phyloP scores from a whole-genome alignment of 345 rosid species.

The Lepidium didymum region DNA sequence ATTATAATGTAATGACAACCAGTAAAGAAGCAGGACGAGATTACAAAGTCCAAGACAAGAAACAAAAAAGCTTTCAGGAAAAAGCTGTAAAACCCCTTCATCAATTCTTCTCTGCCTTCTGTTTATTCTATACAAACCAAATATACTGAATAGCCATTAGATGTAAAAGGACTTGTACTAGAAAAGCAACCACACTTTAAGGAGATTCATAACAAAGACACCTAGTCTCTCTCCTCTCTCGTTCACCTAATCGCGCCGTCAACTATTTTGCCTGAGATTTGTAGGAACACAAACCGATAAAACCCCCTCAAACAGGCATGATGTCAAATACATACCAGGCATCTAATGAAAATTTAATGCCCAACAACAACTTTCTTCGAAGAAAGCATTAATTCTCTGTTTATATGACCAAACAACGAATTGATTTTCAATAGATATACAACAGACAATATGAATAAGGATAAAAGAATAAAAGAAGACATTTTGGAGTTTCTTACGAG shows the following conservation, averaged over 20 bases:
- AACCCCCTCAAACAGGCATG: background rate
- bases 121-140: conserved; percentile 20
- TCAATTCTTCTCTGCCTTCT: conserved; percentile 27
- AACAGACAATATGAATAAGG: background rate
- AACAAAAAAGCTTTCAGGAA: conserved; percentile 18
- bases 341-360: background rate
- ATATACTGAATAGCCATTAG: conserved; percentile 38
- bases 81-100: conserved; percentile 41
- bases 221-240: too few species aligned
- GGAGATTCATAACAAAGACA: conserved; percentile 11
- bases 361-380: conserved; percentile 12
- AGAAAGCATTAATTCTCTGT: background rate
- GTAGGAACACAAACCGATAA: background rate
- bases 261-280: conserved; percentile 9
- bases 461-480: background rate
- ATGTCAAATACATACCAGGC: conserved; percentile 14
- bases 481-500: conserved; percentile 10
- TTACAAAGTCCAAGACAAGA: conserved; percentile 32
- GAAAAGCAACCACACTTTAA: conserved; percentile 17
- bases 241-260: conserved; percentile 1
- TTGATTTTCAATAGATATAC: background rate
- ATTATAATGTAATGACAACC: conserved; percentile 34
- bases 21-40: conserved; percentile 29
- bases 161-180: conserved; percentile 17
- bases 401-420: background rate